Base-by-base conservation (phyloP, 371 early-diverging fungal species). In the Lichtheimia hyalospora region DNA sequence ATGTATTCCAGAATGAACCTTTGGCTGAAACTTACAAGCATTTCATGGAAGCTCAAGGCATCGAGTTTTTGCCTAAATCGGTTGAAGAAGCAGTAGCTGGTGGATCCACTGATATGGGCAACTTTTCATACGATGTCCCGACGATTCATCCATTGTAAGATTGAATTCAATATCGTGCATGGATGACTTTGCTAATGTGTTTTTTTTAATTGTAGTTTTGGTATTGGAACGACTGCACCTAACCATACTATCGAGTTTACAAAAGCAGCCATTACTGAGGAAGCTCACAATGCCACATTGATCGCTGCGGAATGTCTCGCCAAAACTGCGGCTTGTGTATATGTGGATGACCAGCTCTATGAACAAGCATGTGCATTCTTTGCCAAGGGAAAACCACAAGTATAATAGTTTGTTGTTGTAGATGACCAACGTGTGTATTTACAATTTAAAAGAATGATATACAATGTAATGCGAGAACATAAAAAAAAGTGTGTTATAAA, bases 81-180 rank as follows among this genome's bases (percentile, higher is more conserved):
- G 67, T 66, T 8, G 82, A 85, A 60, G 68, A 80, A 44, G 59
- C 64, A 4, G 25, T 54, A 25, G 69, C 69, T 1, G 58, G 57
- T 28, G 90, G 84, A 3, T 81, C 82, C 15, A 89, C 89, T 5
- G 94, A 93, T 62, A 87, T 90, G 82, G 93, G 92, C 34, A 91
- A 91, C 54, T 62, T 85, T 13, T 80, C 77, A 6, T 66, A 78
- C 39, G 77, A 66, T 7, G 52, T 82, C 7, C 78, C 78, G 1
- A 66, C 68, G 1, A 59, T 68, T 55, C 81, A 81, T 52, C 81
- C 81, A 20, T 8, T 20, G 63, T 63, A 58, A 63, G 23, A 21
- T 46, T 15, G 48, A 50, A 56, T 25, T 25, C 25, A 25, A 25
- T 25, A 25, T n/a, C 15, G 4, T 27, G 5, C 39, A 4, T 39